Evolutionary conservation across 176 grass and related monocot species (phyloP).

Genomic region (Calamus simplicifolius): DNA sequence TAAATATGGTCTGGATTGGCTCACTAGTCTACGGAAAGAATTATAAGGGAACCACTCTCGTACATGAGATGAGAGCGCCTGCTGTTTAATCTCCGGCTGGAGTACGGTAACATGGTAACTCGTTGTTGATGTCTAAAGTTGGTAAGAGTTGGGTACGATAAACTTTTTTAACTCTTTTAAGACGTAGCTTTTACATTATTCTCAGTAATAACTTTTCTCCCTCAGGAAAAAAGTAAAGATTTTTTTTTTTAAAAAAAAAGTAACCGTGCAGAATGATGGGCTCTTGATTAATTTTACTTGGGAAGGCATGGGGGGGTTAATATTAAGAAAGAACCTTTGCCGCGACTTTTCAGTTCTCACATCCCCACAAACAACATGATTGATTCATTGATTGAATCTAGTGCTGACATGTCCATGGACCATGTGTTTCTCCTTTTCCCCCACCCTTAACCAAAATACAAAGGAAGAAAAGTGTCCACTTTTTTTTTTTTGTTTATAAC

Average conservation of each 20-base stretch:
- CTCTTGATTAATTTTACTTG: no score
- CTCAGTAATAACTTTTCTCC: background rate
- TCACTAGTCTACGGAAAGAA: no score
- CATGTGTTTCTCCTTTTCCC: no score
- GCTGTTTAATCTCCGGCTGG: no score
- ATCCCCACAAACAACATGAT: slow-evolving; percentile 1
- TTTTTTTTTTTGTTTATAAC: no score
- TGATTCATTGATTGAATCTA: slow-evolving; percentile 11
- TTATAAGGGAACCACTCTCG: no score
- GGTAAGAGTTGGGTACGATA: background rate
- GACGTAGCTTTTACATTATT: background rate
- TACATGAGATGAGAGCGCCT: no score
- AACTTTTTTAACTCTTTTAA: background rate
- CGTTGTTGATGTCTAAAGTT: no score
- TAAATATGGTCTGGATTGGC: no score
- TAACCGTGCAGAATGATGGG: background rate
- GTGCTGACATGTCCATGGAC: background rate
- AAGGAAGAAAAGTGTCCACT: no score
- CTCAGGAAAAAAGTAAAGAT: background rate
- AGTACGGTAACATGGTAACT: no score
- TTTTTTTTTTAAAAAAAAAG: background rate
- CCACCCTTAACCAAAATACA: no score
- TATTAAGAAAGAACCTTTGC: background rate
- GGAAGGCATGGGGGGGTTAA: background rate
- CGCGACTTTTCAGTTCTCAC: background rate